Percentiles rank a stretch among this genome's conserved stretches.
Evolutionary conservation across 805 yeast species (phyloP).

Genomic region (Saccharomycopsis fodiens): DNA sequence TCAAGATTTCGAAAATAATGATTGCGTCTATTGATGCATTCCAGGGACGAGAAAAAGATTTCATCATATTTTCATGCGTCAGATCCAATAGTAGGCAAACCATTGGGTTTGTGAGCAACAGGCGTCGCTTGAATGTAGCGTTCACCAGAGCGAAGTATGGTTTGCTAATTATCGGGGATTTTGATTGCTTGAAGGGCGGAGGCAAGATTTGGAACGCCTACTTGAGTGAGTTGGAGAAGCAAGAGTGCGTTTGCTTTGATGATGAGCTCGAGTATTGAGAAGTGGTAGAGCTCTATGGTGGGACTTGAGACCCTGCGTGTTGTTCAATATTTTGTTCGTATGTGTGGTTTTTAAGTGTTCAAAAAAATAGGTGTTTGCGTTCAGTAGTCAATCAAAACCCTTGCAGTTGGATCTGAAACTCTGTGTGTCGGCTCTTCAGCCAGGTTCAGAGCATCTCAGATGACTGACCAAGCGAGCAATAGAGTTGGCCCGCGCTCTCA

Average conservation of each 20-base stretch:
- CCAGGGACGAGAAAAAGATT: conserved; percentile 86
- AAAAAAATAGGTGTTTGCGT: too few relatives aligned
- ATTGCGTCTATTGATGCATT: conserved; percentile 76
- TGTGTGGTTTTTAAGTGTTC: too few relatives aligned
- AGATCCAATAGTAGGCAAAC: conserved; percentile 48
- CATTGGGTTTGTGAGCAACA: conserved; percentile 57
- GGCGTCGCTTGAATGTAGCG: conserved; percentile 62
- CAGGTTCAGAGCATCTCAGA: too few relatives aligned
- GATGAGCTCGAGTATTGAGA: conserved; percentile 10
- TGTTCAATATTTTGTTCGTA: too few relatives aligned
- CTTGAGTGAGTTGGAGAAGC: conserved; percentile 5
- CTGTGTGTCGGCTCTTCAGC: too few relatives aligned
- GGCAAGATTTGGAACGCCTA: conserved; percentile 45
- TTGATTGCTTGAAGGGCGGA: conserved; percentile 39
- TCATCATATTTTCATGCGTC: conserved; percentile 71
- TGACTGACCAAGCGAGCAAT: too few relatives aligned
- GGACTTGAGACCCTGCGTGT: too few relatives aligned
- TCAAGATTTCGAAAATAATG: conserved; percentile 38
- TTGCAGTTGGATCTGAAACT: too few relatives aligned
- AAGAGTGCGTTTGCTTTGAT: conserved; percentile 9
- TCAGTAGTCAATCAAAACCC: too few relatives aligned
- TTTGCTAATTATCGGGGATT: conserved; percentile 55
- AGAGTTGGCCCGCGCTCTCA: too few relatives aligned
- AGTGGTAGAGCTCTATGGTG: too few relatives aligned
- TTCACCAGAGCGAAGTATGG: conserved; percentile 64